Conservation (phyloP, 148 eudicot species). For the Camellia lanceoleosa region DNA sequence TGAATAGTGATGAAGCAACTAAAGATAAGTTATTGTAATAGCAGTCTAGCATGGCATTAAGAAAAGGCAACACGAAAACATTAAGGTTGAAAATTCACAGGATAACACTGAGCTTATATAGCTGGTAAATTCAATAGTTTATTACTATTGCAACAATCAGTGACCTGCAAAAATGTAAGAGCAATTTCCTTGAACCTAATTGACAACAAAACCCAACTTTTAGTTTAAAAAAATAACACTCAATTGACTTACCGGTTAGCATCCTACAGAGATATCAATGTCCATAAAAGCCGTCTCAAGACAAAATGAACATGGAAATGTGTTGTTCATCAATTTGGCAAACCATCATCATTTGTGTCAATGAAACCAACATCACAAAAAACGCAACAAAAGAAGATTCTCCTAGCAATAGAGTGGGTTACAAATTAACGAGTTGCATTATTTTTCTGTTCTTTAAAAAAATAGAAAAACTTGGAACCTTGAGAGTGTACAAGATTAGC, state of each 20-base stretch:
- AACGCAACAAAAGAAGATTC: not conserved
- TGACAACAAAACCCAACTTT: too few relatives aligned
- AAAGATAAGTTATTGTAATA: not conserved
- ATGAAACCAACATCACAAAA: not conserved
- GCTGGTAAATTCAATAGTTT: not conserved
- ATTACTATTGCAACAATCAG: not conserved
- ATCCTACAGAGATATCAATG: too few relatives aligned
- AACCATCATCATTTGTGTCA: not conserved
- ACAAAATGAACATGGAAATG: too few relatives aligned
- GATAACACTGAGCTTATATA: not conserved
- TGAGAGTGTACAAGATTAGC: not conserved
- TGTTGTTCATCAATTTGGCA: not conserved
- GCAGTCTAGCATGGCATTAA: not conserved
- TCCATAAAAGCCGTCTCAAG: too few relatives aligned
- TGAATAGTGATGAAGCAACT: not conserved
- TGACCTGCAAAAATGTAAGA: not conserved
- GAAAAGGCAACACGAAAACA: too few relatives aligned
- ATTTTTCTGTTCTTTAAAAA: not conserved
- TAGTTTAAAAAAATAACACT: too few relatives aligned
- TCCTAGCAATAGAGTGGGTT: not conserved
- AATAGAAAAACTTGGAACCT: not conserved
- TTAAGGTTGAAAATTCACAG: too few relatives aligned
- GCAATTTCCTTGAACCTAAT: too few relatives aligned
- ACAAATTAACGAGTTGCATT: not conserved
- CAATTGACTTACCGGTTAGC: too few relatives aligned